Base-by-base conservation (phyloP, 108 stramenopile genomes). In the Thalassiosira profunda region DNA sequence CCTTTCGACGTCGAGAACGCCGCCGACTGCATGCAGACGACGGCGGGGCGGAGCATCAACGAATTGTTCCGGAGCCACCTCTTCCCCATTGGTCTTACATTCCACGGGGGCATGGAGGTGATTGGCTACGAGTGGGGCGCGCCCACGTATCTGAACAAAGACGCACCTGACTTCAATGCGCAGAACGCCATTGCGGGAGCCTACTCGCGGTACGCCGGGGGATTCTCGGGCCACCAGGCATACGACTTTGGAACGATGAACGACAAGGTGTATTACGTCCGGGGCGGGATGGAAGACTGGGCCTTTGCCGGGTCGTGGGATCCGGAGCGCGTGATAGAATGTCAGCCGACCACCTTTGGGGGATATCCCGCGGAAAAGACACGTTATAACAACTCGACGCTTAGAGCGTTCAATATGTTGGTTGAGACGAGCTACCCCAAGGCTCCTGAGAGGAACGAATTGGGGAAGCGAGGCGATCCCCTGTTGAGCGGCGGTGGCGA, bases 231-330 rank as follows among this genome's bases (percentile, higher is more conserved):
- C 15, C 61, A 72, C 34, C 10, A 1, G 0, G 49, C 65, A 0
- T 90, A 93, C 52, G 84, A 83, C 10, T 70, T 64, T 48, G 84
- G 81, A n/a, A 76, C 87, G 5, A 90, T 95, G 82, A 97, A 97
- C 79, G 70, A 86, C 44, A 74, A 78, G 29, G 97, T 99, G 7
- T 99, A 99, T 60, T 93, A 94, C 18, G 98, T 99, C 23, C 47
- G 87, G 21, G 98, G 98, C 28, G 97, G 97, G n/a, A 97, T 98
- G 96, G 97, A 98, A 70, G 97, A 98, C 78, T 90, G 97, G 97
- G 90, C 85, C 6, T 97, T 96, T 80, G 94, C 92, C 0, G 96
- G 93, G 6, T 93, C 91, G 10, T 99, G 96, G 96, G 96, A 94
- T 77, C 70, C 82, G 0, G 83, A 84, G 3, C 67, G 79, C 17